These are phyloP conservation scores for Antitrichia curtipendula DNA, from an alignment of 225 moss, liverwort and hornwort species.

Conservation along the genomic window DNA sequence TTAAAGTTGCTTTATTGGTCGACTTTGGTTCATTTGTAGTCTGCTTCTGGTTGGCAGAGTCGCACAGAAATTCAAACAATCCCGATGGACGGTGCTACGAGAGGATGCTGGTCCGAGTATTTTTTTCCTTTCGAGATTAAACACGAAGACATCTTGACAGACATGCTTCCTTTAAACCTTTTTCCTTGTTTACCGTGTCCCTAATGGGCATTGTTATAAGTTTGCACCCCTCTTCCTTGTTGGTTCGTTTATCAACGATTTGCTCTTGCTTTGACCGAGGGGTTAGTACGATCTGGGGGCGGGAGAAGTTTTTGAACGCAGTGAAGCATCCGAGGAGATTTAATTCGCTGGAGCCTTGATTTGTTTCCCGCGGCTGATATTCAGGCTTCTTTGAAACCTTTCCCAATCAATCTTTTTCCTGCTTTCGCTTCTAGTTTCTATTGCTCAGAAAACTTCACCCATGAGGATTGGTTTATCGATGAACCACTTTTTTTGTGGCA, in stretches of 20 bases:
- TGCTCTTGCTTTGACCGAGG: background rate
- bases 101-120: background rate
- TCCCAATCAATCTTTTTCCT: no score
- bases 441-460: no score
- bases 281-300: no score
- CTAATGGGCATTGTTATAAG: no score
- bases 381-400: background rate
- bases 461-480: background rate
- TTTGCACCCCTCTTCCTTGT: background rate
- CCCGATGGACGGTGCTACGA: background rate
- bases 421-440: no score
- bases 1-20: no score
- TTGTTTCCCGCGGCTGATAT: background rate
- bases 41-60: conserved; percentile 7
- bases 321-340: background rate
- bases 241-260: background rate
- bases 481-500: background rate
- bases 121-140: background rate
- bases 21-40: background rate
- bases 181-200: background rate
- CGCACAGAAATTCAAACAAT: background rate
- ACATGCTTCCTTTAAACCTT: background rate
- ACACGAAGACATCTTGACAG: background rate
- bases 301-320: no score
- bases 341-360: background rate